Evolutionary conservation across 2,329 filamentous ascomycete species (phyloP).

Genomic region (Aspergillus quadricinctus): DNA sequence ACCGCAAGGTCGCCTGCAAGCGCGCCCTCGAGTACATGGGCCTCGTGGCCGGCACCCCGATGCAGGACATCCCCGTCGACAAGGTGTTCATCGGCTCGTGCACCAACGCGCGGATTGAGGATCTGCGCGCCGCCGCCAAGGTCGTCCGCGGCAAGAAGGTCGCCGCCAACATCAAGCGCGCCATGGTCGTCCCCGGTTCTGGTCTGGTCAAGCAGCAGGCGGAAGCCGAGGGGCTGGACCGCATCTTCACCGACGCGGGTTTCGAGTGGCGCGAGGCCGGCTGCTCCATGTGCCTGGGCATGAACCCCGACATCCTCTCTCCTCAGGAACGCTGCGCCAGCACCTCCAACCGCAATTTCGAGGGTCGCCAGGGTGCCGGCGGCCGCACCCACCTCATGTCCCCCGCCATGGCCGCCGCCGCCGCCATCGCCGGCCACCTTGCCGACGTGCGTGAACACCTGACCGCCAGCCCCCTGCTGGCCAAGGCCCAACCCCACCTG

Average conservation of each 20-base stretch:
- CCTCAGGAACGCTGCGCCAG: slow-evolving; percentile 90
- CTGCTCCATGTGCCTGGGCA: slow-evolving; percentile 98
- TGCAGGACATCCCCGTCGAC: slow-evolving; percentile 89
- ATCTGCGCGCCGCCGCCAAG: slow-evolving; percentile 79
- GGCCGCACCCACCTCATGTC: slow-evolving; percentile 95
- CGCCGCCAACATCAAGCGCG: slow-evolving; percentile 82
- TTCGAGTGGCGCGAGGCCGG: slow-evolving; percentile 98
- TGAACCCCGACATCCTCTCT: slow-evolving; percentile 96
- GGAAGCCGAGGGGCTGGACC: slow-evolving; percentile 86
- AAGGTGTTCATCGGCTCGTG: slow-evolving; percentile 98
- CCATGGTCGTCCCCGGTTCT: slow-evolving; percentile 94
- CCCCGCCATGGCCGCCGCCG: slow-evolving; percentile 91
- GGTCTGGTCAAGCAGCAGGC: slow-evolving; percentile 90
- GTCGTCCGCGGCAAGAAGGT: slow-evolving; percentile 85
- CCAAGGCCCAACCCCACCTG: slow-evolving; percentile 53
- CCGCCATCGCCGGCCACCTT: slow-evolving; percentile 83
- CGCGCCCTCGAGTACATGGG: slow-evolving; percentile 97
- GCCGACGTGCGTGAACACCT: slow-evolving; percentile 82
- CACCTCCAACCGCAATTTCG: slow-evolving; percentile 96
- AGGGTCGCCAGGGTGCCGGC: slow-evolving; percentile 87
- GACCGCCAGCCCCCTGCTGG: slow-evolving; percentile 41
- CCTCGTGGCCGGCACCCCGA: slow-evolving; percentile 74
- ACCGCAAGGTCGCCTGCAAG: slow-evolving; percentile 73
- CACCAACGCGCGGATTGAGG: slow-evolving; percentile 95
- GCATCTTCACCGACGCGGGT: slow-evolving; percentile 84